A percentile compares a stretch with the other conserved stretches of the same genome.
phyloP scores from a whole-genome alignment of 2,329 filamentous ascomycete species.

The Alternaria burnsii region DNA sequence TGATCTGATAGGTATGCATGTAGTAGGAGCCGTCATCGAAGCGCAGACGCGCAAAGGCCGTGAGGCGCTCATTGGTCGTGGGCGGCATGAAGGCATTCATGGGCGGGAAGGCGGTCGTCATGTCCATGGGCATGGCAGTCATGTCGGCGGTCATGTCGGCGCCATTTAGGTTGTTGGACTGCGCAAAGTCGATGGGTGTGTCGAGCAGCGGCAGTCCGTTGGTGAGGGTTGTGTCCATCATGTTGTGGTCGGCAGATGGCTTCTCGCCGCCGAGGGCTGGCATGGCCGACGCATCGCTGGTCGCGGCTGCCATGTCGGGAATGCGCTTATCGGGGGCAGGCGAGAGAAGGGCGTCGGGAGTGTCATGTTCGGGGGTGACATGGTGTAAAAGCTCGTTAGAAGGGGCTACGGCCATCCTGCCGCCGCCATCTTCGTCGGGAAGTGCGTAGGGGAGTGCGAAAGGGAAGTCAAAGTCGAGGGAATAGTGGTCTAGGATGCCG shows the following conservation, averaged over 20 bases:
- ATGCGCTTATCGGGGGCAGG: slow-evolving; percentile 29
- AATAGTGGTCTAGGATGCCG: slow-evolving; percentile 8
- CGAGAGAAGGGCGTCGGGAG: slow-evolving; percentile 25
- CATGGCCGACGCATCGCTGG: slow-evolving; percentile 30
- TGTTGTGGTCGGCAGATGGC: slow-evolving; percentile 25
- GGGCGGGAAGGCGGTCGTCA: slow-evolving; percentile 17
- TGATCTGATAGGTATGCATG: slow-evolving; percentile 77
- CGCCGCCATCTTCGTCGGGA: slow-evolving; percentile 38
- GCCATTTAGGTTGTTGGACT: slow-evolving; percentile 19
- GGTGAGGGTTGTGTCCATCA: slow-evolving; percentile 11
- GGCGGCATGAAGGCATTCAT: slow-evolving; percentile 26
- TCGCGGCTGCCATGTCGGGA: slow-evolving; percentile 42
- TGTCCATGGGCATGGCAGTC: slow-evolving; percentile 18
- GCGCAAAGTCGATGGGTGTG: slow-evolving; percentile 32
- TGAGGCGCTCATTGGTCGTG: slow-evolving; percentile 53
- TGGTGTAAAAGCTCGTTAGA: slow-evolving; percentile 30
- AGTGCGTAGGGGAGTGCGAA: slow-evolving; percentile 5
- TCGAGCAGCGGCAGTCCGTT: slow-evolving; percentile 28
- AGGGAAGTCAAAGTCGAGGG: slow-evolving; percentile 11
- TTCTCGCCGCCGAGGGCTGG: slow-evolving; percentile 12
- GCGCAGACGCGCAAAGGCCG: slow-evolving; percentile 71
- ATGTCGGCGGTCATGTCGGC: slow-evolving; percentile 17
- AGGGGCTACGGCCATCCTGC: slow-evolving; percentile 44
- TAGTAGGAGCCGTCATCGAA: slow-evolving; percentile 81
- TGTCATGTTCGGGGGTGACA: slow-evolving; percentile 37